phyloP scores from a whole-genome alignment of 1,284 basidiomycete genomes.

The Marasmius sp. region DNA sequence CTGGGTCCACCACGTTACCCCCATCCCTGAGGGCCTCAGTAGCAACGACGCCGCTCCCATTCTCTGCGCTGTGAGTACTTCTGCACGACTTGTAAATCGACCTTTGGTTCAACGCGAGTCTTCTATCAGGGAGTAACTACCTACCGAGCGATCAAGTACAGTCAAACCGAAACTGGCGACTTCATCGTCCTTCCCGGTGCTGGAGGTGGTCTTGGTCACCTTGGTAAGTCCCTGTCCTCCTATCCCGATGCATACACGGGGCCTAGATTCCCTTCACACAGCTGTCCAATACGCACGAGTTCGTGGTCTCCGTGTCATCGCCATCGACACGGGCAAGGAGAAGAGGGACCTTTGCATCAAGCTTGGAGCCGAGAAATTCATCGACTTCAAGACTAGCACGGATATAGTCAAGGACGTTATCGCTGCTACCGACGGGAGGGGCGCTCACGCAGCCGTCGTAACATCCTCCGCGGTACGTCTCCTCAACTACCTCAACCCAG shows the following conservation, averaged over 20 bases:
- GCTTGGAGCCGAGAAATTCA: constrained; percentile 78
- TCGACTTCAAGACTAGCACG: constrained; percentile 73
- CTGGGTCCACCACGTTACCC: constrained; percentile 70
- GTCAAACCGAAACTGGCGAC: constrained; percentile 69
- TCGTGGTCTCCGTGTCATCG: constrained; percentile 79
- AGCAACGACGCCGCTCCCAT: constrained; percentile 78
- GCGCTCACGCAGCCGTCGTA: constrained; percentile 76
- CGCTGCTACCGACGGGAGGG: constrained; percentile 65
- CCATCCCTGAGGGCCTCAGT: constrained; percentile 68
- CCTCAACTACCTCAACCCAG: neutral
- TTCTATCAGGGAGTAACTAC: constrained; percentile 66
- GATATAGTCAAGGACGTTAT: constrained; percentile 65
- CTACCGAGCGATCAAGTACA: constrained; percentile 84
- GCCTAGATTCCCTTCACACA: constrained; percentile 24
- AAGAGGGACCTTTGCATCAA: constrained; percentile 69
- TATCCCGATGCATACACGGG: neutral
- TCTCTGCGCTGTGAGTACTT: constrained; percentile 67
- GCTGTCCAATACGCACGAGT: constrained; percentile 78
- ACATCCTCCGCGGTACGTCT: constrained; percentile 51
- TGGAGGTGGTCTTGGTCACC: constrained; percentile 73
- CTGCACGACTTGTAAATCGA: neutral
- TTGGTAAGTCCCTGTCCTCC: constrained; percentile 36
- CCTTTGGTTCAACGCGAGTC: constrained; percentile 3
- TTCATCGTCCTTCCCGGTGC: constrained; percentile 83
- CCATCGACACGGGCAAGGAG: constrained; percentile 76